These are phyloP conservation scores for Diaporthe aspalathi DNA, from an alignment of 2,329 filamentous ascomycete species.

Conservation along the genomic window DNA sequence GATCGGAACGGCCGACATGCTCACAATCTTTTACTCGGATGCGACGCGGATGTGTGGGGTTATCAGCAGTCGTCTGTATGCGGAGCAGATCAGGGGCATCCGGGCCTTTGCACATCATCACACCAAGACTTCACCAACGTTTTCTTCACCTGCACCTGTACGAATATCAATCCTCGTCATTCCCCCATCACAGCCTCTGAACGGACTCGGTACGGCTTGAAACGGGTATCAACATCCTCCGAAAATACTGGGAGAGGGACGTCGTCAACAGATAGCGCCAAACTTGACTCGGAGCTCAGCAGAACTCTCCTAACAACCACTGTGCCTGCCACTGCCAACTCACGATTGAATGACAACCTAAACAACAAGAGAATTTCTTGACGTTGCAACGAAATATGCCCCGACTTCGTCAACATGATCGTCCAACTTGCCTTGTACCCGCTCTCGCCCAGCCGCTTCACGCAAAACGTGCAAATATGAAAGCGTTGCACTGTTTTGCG, in stretches of 20 bases:
- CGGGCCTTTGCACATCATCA: conserved; percentile 34
- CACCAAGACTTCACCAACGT: conserved; percentile 38
- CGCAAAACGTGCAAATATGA: conserved; percentile 37
- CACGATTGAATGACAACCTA: conserved; percentile 39
- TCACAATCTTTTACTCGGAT: conserved; percentile 34
- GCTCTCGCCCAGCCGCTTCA: conserved; percentile 29
- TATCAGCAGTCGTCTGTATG: conserved; percentile 34
- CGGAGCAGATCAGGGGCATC: conserved; percentile 33
- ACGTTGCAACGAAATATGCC: conserved; percentile 31
- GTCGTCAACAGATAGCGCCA: conserved; percentile 41
- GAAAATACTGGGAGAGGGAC: conserved; percentile 37
- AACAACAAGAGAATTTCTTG: conserved; percentile 34
- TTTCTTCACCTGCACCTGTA: conserved; percentile 40
- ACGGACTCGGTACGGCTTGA: conserved; percentile 38
- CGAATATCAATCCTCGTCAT: conserved; percentile 36
- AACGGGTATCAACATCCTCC: conserved; percentile 37
- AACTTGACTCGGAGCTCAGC: conserved; percentile 41
- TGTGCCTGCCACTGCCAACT: conserved; percentile 38
- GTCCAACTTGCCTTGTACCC: conserved; percentile 38
- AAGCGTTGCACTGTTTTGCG: conserved; percentile 29
- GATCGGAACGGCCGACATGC: conserved; percentile 35
- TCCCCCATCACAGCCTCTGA: conserved; percentile 36
- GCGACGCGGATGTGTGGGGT: conserved; percentile 34
- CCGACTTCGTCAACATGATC: conserved; percentile 38
- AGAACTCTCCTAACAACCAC: conserved; percentile 41